Evolutionary conservation across 768 basidiomycete species (phyloP), one percentile per base, ranked within the genome.

Genomic region (Cubamyces sp.): DNA sequence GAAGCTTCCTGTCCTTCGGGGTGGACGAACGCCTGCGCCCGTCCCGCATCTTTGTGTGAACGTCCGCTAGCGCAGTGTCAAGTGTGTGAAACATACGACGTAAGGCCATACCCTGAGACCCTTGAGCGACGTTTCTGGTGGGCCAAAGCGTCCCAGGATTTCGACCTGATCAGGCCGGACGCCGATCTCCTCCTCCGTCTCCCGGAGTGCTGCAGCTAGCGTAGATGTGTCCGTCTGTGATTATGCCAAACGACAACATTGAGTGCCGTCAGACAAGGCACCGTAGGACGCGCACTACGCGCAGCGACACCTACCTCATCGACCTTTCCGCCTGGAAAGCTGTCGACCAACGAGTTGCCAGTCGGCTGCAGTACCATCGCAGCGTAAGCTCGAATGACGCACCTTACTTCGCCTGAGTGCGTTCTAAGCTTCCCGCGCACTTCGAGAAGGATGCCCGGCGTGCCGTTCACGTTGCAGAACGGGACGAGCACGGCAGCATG

Each of bases 321-420:
- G 28, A 87, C 81, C 61, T 81, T 80, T 14, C 90, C 90, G 28
- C 90, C 90, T 49, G 90, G 90, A 74, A 90, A 91, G 77, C 90
- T 92, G 69, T 19, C 41, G 15, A n/a, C 21, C 43, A 57, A 51
- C n/a, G n/a, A n/a, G n/a, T n/a, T n/a, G 23, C n/a, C 25, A 12
- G 43, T 39, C 43, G 49, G 40, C n/a, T n/a, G 43, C 39, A 18
- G 16, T 30, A 40, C n/a, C 6, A 23, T 12, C 21, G n/a, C 9
- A 5, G 1, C 40, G n/a, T 1, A 18, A 19, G 15, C 18, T 21
- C 41, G 4, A 11, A 34, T 3, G 18, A 60, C 79, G 40, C 62
- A 90, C 91, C 91, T 91, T 37, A 92, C 84, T 78, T 92, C 90
- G n/a, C 91, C 91, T 0, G 90, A 87, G 73, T 92, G 91, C 30